Percentiles rank a stretch among this genome's conserved stretches.
Evolutionary conservation across 163 green algal species (phyloP).

Genomic region (Scenedesmus sp.): DNA sequence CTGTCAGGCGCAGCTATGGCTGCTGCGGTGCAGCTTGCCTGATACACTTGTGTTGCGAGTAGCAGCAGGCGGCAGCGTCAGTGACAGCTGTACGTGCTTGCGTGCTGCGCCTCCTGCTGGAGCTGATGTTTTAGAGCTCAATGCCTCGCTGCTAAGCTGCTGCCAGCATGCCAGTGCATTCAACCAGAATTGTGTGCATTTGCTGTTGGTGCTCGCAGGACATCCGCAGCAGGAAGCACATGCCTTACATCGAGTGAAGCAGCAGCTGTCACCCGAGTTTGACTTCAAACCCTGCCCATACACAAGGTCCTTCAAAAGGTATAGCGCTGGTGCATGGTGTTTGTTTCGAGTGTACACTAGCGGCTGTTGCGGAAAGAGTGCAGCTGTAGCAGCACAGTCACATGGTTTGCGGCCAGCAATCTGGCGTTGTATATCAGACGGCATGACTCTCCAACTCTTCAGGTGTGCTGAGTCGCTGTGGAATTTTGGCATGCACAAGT

Average conservation of each 20-base stretch:
- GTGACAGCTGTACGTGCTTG: no score
- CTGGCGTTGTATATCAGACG: not conserved
- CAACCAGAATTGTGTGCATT: not conserved
- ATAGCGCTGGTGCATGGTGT: not conserved
- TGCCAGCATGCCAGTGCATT: not conserved
- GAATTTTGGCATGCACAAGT: not conserved
- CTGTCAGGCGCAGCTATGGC: no score
- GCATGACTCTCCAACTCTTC: not conserved
- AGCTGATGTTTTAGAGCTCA: no score
- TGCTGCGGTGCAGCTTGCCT: no score
- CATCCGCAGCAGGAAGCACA: slow-evolving; percentile 34
- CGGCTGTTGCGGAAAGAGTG: not conserved
- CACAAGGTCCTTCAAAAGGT: not conserved
- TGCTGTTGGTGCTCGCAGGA: not conserved
- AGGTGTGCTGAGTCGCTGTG: not conserved
- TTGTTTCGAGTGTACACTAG: not conserved
- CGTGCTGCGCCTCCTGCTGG: no score
- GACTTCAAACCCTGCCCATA: not conserved
- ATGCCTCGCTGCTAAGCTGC: not conserved
- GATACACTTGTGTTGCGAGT: no score
- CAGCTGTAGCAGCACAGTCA: not conserved
- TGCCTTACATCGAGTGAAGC: slow-evolving; percentile 50
- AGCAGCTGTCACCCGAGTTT: not conserved
- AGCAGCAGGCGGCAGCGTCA: no score
- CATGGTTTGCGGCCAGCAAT: not conserved